A percentile compares a stretch with the other conserved stretches of the same genome.
Conservation (phyloP, 768 basidiomycete genomes). For the Leccinum barrowsii region DNA sequence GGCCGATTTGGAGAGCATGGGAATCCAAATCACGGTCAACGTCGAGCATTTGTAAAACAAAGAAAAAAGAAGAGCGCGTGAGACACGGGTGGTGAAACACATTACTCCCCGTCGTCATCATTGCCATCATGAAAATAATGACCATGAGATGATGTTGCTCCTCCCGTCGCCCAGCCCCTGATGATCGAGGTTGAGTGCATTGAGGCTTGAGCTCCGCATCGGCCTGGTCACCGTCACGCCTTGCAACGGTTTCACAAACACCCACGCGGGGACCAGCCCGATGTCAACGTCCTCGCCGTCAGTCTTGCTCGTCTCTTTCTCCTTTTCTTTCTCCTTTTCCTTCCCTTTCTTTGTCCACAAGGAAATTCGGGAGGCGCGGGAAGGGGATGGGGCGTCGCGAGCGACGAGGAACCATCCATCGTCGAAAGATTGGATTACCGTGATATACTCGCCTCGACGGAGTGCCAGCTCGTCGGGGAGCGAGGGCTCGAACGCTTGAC, state of each 20-base stretch:
- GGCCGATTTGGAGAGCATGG: background rate
- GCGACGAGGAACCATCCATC: constrained; percentile 81
- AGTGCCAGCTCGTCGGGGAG: constrained; percentile 72
- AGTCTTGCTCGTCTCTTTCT: constrained; percentile 4
- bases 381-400: constrained; percentile 42
- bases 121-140: constrained; percentile 7
- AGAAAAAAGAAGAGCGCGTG: background rate
- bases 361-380: constrained; percentile 34
- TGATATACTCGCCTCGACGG: constrained; percentile 54
- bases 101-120: background rate
- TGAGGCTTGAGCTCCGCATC: constrained; percentile 49
- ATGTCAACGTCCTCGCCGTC: constrained; percentile 50
- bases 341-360: constrained; percentile 5
- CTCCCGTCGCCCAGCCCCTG: constrained; percentile 30
- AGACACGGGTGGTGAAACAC: background rate
- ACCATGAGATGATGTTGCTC: constrained; percentile 64
- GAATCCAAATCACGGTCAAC: background rate
- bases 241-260: constrained; percentile 61
- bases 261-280: constrained; percentile 76
- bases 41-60: background rate
- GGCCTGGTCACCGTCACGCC: constrained; percentile 62
- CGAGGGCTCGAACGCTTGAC: constrained; percentile 62
- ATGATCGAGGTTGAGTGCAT: constrained; percentile 47
- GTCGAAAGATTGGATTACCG: constrained; percentile 63
- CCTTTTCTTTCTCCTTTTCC: background rate